Conservation (phyloP, 2,329 filamentous ascomycete species). For the Pyrenophora seminiperda region DNA sequence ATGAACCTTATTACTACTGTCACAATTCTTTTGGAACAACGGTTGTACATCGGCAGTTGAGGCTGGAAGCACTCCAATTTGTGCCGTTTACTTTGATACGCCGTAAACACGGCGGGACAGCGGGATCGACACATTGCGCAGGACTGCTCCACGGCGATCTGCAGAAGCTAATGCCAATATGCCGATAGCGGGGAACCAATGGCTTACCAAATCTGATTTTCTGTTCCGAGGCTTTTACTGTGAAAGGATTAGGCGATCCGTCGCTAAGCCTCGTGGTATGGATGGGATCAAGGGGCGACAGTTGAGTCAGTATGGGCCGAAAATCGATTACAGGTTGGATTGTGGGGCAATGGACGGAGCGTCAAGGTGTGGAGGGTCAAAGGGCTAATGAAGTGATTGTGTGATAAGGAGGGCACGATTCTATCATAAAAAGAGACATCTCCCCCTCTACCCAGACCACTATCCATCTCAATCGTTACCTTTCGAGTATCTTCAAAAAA, state of each 20-base stretch:
- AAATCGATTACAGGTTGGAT: too few relatives aligned
- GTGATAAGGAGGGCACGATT: not conserved
- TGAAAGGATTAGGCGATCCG: not conserved
- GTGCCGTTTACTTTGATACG: not conserved
- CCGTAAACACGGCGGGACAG: not conserved
- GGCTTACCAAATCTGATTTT: not conserved
- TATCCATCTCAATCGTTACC: not conserved
- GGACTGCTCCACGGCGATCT: not conserved
- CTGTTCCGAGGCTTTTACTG: not conserved
- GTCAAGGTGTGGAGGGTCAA: too few relatives aligned
- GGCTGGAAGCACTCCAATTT: not conserved
- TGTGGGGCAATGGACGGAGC: too few relatives aligned
- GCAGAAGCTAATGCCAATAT: not conserved
- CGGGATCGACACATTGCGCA: not conserved
- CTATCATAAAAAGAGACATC: not conserved
- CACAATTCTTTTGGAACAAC: not conserved
- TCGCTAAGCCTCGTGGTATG: not conserved
- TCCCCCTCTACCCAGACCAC: not conserved
- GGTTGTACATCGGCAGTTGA: not conserved
- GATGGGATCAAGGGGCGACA: too few relatives aligned
- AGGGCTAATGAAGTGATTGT: too few relatives aligned
- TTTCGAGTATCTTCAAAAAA: not conserved
- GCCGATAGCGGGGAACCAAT: not conserved
- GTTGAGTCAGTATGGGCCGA: too few relatives aligned
- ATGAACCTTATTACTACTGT: not conserved